phyloP scores from a whole-genome alignment of 1,284 basidiomycete species.

The Ustilago tritici region DNA sequence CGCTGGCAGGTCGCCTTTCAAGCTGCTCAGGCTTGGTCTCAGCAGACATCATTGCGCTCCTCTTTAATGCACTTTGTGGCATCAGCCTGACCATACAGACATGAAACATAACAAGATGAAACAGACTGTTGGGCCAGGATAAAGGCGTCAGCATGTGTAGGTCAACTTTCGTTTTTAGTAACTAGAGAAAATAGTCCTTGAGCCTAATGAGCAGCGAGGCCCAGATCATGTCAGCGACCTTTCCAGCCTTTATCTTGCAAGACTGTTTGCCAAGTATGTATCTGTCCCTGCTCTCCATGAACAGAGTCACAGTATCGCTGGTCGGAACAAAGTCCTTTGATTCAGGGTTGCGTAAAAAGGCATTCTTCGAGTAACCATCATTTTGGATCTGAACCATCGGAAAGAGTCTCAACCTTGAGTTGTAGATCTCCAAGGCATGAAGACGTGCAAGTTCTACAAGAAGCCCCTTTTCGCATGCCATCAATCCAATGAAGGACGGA shows the following conservation, averaged over 20 bases:
- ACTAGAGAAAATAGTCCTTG: neutral
- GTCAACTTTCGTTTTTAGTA: neutral
- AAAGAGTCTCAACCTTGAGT: neutral
- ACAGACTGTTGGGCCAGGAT: neutral
- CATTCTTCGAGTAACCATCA: neutral
- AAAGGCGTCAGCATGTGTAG: neutral
- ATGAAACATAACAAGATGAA: neutral
- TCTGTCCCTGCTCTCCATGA: neutral
- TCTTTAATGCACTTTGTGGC: neutral
- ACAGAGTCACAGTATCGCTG: neutral
- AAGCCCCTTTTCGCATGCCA: neutral
- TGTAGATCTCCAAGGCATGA: neutral
- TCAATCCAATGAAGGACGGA: neutral
- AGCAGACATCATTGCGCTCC: no score
- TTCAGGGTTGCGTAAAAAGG: neutral
- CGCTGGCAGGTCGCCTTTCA: neutral
- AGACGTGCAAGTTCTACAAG: neutral
- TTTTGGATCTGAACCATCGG: neutral
- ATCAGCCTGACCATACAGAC: neutral
- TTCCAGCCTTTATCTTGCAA: neutral
- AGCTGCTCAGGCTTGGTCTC: neutral
- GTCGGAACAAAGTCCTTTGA: neutral
- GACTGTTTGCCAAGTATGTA: neutral
- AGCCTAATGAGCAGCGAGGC: neutral
- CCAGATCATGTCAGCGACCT: no score